Evolutionary conservation across 2,329 filamentous ascomycete genomes (phyloP).

Genomic region (Exophiala calicioides): DNA sequence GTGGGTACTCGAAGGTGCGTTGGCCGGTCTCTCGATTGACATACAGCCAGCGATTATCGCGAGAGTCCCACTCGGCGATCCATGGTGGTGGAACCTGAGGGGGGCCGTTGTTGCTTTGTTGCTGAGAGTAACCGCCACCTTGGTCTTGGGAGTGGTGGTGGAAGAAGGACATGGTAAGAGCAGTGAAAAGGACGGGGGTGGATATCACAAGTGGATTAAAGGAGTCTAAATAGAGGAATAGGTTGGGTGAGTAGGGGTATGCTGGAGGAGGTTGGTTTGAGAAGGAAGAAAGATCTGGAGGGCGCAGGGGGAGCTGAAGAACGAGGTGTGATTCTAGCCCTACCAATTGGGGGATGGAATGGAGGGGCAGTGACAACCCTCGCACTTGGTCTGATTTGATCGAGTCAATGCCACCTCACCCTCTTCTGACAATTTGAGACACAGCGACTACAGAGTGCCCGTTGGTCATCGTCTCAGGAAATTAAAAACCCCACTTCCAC

Average conservation of each 20-base stretch:
- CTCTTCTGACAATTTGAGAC: too few relatives aligned
- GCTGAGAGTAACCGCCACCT: slow-evolving; percentile 5
- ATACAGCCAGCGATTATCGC: slow-evolving; percentile 46
- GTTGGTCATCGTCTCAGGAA: too few relatives aligned
- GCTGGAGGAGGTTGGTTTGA: neutral
- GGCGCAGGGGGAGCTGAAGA: neutral
- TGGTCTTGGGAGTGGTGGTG: slow-evolving; percentile 6
- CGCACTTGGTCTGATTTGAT: too few relatives aligned
- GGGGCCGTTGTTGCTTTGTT: slow-evolving; percentile 17
- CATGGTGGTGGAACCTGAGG: slow-evolving; percentile 43
- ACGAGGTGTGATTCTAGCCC: neutral
- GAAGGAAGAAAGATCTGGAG: neutral
- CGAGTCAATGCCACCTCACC: too few relatives aligned
- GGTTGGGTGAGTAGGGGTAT: neutral
- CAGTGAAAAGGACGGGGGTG: neutral
- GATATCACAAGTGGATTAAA: neutral
- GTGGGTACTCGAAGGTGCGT: slow-evolving; percentile 43
- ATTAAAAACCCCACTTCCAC: too few relatives aligned
- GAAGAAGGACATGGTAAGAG: slow-evolving; percentile 17
- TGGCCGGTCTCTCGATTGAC: slow-evolving; percentile 51
- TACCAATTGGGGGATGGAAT: neutral
- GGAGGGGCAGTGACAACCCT: slow-evolving; percentile 3
- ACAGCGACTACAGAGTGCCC: too few relatives aligned
- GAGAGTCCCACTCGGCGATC: slow-evolving; percentile 47
- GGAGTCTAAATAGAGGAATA: neutral